phyloP scores from a whole-genome alignment of 75 land plant species.

The Pinus taeda region DNA sequence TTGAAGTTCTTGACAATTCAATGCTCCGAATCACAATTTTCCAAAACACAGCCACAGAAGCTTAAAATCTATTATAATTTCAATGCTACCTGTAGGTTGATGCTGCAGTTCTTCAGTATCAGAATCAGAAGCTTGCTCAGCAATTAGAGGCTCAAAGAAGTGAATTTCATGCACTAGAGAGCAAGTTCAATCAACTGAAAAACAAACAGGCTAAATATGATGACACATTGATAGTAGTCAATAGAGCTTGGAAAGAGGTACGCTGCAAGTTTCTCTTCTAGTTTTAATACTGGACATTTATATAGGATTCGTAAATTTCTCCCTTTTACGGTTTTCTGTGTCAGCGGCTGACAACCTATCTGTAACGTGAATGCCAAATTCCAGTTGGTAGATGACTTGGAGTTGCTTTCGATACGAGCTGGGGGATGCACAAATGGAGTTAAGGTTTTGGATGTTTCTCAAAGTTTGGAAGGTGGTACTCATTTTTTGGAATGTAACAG shows the following conservation, averaged over 20 bases:
- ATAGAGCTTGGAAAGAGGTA: slow-evolving; percentile 69
- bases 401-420: slow-evolving; percentile 41
- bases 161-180: slow-evolving; percentile 61
- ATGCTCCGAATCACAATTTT: too few relatives aligned
- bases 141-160: slow-evolving; percentile 82
- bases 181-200: slow-evolving; percentile 50
- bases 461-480: slow-evolving; percentile 30
- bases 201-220: slow-evolving; percentile 62
- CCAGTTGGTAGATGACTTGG: slow-evolving; percentile 77
- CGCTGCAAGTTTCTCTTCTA: background rate
- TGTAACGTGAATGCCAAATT: background rate
- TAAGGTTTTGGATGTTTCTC: slow-evolving; percentile 15
- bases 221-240: slow-evolving; percentile 55
- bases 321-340: background rate
- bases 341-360: background rate
- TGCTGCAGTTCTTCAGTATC: slow-evolving; percentile 73
- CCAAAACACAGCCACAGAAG: too few relatives aligned
- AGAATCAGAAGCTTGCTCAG: slow-evolving; percentile 88
- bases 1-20: background rate
- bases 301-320: background rate
- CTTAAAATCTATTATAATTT: background rate
- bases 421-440: slow-evolving; percentile 29
- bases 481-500: background rate
- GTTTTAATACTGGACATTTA: background rate
- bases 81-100: slow-evolving; percentile 55